Base-by-base conservation (phyloP, 257 asterid species). In the Hygrophila difformis region DNA sequence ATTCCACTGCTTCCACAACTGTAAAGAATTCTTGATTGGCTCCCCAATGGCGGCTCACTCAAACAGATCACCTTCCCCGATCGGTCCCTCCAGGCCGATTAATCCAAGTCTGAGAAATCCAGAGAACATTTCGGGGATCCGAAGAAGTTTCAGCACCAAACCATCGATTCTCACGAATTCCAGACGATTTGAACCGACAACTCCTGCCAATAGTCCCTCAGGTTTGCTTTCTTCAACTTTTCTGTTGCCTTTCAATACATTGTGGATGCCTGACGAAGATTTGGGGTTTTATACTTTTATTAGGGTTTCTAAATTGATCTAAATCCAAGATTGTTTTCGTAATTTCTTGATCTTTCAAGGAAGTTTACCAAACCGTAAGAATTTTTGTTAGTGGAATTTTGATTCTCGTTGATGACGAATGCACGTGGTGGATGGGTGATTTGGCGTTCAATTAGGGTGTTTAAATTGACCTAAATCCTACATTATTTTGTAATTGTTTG, bases 161-260 rank as follows among this genome's bases (percentile, higher is more conserved):
- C 95, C 95, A 54, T 72, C 77, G 5, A 33, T 51, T 57, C 73
- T 76, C 56, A 51, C 80, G 0, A 81, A 71, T 49, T 70, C 73
- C 4, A 71, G 73, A 31, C 59, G 82, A 34, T 44, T 75, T 12
- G 76, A 64, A 36, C 87, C 93, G 4, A 37, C n/a, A 5, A 80
- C 97, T 5, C 95, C 95, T 38, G 84, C 83, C 2, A 87, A 81
- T 31, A 84, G 89, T 62, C 97, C 95, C 34, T 72, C 93, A 57
- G 95, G 97, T 84, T 33, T 2, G 47, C 29, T 21, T 34, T n/a
- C 8, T 19, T 4, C 48, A 54, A 56, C 38, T 72, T 53, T 53
- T 17, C 15, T 15, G 15, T 1, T 43, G 24, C 48, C 4, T 26
- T 5, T 26, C 18, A 18, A 43, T 43, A 15, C 18, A 3, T 13